Evolutionary conservation across 441 rosid genomes (phyloP).

Genomic region (Populus tomentosa): DNA sequence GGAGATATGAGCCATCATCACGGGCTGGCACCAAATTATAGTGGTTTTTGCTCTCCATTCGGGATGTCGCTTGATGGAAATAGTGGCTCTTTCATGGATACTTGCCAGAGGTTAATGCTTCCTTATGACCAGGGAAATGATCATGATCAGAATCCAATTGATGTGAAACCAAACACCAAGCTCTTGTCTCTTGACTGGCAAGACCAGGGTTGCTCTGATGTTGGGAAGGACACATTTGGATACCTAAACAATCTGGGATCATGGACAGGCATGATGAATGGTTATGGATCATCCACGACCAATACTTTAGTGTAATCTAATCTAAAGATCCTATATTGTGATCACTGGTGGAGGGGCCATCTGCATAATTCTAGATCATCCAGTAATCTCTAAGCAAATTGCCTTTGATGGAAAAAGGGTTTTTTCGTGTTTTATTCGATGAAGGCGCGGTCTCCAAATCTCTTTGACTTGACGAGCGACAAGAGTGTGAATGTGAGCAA

Average conservation of each 20-base stretch:
- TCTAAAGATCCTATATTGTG: neutral
- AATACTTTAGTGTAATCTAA: constrained; percentile 50
- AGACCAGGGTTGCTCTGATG: constrained; percentile 59
- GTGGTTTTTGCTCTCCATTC: constrained; percentile 36
- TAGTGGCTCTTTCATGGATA: constrained; percentile 45
- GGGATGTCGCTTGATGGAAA: constrained; percentile 41
- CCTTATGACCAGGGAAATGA: constrained; percentile 42
- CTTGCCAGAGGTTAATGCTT: constrained; percentile 56
- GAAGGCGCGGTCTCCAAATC: constrained; percentile 15
- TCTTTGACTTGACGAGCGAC: constrained; percentile 14
- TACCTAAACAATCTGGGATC: constrained; percentile 59
- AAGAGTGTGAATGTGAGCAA: constrained; percentile 31
- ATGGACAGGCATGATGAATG: constrained; percentile 74
- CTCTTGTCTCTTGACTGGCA: constrained; percentile 80
- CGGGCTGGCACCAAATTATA: constrained; percentile 31
- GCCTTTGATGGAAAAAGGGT: constrained; percentile 17
- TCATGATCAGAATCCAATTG: constrained; percentile 38
- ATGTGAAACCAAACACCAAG: constrained; percentile 74
- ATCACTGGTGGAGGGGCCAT: neutral
- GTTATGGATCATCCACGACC: constrained; percentile 57
- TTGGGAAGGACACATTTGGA: constrained; percentile 47
- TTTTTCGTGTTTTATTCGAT: constrained; percentile 8
- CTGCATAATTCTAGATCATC: neutral
- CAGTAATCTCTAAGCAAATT: neutral
- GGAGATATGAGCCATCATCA: constrained; percentile 35